Evolutionary conservation across 768 basidiomycete species (phyloP), one percentile per base, ranked within the genome.

Genomic region (Calocybe indica): DNA sequence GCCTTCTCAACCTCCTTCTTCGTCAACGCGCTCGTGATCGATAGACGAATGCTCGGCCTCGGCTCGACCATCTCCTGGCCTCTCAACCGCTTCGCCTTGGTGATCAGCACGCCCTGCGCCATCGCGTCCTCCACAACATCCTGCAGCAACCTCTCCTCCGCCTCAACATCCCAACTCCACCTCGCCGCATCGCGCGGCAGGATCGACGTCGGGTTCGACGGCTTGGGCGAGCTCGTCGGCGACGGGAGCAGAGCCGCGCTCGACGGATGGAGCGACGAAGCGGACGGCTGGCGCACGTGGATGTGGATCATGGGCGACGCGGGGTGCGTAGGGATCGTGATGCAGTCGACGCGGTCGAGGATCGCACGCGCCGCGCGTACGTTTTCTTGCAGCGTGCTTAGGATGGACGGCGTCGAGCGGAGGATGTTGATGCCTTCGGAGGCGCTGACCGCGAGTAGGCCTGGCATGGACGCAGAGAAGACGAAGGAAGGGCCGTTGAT

Each of bases 401-500:
- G 80, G 37, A 93, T 75, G 5, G 83, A 81, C 0, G 92, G 92
- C 1, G 82, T 82, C 49, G 76, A 79, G 38, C 79, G 78, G 43
- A 98, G 73, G 53, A 88, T 80, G 57, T 82, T 79, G 64, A 97
- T 88, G 5, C 83, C 91, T 57, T 92, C 85, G 0, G 90, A 93
- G 2, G 83, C 90, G 55, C 85, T 82, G 53, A 92, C 92, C 13
- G 91, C 83, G 35, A 98, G 82, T 37, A 94, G 76, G 2, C 91
- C 80, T 0, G 96, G 96, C 71, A 95, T 83, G 2, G 95, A 83
- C 12, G 96, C 96, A 1, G 95, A 96, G 73, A 92, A 99, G 50
- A 99, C 92, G 62, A 92, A 95, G 0, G 92, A 83, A 3, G 92
- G 84, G 11, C 90, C 92, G 62, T 98, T 98, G 77, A 95, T 96